Conservation (phyloP, 306 rosid species). For the Ormosia emarginata region DNA sequence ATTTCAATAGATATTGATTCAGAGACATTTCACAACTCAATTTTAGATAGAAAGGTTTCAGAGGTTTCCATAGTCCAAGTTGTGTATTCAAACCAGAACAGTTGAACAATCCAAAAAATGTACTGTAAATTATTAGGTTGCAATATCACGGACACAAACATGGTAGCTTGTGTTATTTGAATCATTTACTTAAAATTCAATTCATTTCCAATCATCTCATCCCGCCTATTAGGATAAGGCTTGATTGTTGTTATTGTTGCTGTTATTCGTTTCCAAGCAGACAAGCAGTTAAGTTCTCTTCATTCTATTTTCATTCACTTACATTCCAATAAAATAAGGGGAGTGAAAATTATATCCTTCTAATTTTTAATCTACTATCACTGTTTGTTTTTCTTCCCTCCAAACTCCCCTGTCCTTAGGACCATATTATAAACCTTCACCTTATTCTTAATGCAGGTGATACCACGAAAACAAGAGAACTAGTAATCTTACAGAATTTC, state of each 20-base stretch:
- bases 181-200: background rate
- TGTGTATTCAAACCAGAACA: background rate
- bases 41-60: background rate
- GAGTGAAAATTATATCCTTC: background rate
- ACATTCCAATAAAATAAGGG: background rate
- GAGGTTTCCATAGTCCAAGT: background rate
- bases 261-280: background rate
- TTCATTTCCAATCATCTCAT: background rate
- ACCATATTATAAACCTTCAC: background rate
- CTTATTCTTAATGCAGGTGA: background rate
- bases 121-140: background rate
- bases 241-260: background rate
- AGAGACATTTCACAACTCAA: background rate
- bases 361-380: background rate
- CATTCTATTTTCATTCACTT: background rate
- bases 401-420: background rate
- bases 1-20: background rate
- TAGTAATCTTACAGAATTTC: background rate
- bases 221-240: background rate
- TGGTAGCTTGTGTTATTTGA: background rate
- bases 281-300: background rate
- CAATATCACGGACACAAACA: background rate
- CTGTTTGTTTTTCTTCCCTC: background rate
- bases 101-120: background rate
- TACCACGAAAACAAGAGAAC: background rate